A percentile compares a stretch with the other conserved stretches of the same genome.
These are phyloP conservation scores for Brasenia schreberi DNA, from an alignment of 164 flowering plant genomes.

Conservation along the genomic window DNA sequence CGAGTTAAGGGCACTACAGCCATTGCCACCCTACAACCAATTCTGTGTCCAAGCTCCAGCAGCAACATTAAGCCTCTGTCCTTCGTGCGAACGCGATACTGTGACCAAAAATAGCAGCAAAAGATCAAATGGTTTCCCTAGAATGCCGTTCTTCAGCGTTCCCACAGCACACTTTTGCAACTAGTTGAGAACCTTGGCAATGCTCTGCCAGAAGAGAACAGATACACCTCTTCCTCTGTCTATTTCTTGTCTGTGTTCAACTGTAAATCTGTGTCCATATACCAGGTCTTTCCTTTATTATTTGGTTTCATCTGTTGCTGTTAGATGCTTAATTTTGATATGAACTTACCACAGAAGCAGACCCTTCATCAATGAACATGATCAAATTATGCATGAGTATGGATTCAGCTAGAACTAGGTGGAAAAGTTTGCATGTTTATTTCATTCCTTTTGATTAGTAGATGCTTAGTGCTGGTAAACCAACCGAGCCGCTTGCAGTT, in stretches of 20 bases:
- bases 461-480: too few species aligned
- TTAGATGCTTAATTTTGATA: too few species aligned
- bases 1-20: background rate
- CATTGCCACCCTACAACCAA: background rate
- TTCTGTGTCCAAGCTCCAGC: conserved; percentile 59
- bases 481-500: too few species aligned
- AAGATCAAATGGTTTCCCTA: background rate
- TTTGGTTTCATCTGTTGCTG: too few species aligned
- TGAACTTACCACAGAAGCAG: too few species aligned
- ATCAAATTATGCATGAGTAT: too few species aligned
- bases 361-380: too few species aligned
- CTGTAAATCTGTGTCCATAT: background rate
- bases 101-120: background rate
- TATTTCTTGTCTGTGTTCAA: background rate
- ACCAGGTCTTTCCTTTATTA: background rate
- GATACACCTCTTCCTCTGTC: too few species aligned
- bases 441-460: too few species aligned
- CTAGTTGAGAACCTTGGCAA: background rate
- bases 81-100: conserved; percentile 44
- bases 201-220: too few species aligned
- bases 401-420: too few species aligned
- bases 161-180: background rate
- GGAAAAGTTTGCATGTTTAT: too few species aligned
- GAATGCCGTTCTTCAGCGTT: background rate
- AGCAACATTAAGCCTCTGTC: conserved; percentile 80